Evolutionary conservation across 495 filamentous ascomycete species (phyloP).

Genomic region (Viridothelium virens): DNA sequence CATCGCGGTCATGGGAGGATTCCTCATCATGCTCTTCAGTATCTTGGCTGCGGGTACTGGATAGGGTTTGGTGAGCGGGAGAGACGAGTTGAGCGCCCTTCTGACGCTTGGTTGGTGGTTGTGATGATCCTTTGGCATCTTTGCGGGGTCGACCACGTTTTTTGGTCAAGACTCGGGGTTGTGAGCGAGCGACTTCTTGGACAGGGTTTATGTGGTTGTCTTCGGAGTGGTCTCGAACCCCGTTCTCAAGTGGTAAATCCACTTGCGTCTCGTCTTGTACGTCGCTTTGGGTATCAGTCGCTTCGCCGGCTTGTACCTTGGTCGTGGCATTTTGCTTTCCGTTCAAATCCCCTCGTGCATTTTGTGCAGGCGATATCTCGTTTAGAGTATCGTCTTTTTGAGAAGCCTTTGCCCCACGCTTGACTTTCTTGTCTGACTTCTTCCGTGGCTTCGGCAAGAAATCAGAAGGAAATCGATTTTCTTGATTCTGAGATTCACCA

Average conservation of each 20-base stretch:
- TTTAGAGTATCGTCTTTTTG: not conserved
- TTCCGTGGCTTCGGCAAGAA: not conserved
- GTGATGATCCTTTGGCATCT: slow-evolving; percentile 1
- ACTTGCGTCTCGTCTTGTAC: not conserved
- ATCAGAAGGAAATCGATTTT: not conserved
- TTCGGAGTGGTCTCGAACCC: not conserved
- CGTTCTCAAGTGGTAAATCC: not conserved
- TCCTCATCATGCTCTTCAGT: not conserved
- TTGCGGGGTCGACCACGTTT: slow-evolving; percentile 5
- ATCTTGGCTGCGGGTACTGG: not conserved
- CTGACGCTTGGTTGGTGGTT: slow-evolving; percentile 17
- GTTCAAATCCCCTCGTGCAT: not conserved
- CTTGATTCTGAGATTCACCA: not conserved
- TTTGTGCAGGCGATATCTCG: not conserved
- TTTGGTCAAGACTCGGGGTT: not conserved
- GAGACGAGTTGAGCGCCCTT: slow-evolving; percentile 13
- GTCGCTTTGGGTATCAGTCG: not conserved
- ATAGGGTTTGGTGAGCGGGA: too few relatives aligned
- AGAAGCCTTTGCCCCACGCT: not conserved
- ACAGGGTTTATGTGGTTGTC: not conserved
- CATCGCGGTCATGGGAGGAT: not conserved
- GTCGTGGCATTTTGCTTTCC: not conserved
- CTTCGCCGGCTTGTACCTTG: not conserved
- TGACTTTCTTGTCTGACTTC: not conserved
- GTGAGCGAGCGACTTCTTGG: not conserved